Evolutionary conservation across 306 rosid genomes (phyloP).

Genomic region (Psophocarpus tetragonolobus): DNA sequence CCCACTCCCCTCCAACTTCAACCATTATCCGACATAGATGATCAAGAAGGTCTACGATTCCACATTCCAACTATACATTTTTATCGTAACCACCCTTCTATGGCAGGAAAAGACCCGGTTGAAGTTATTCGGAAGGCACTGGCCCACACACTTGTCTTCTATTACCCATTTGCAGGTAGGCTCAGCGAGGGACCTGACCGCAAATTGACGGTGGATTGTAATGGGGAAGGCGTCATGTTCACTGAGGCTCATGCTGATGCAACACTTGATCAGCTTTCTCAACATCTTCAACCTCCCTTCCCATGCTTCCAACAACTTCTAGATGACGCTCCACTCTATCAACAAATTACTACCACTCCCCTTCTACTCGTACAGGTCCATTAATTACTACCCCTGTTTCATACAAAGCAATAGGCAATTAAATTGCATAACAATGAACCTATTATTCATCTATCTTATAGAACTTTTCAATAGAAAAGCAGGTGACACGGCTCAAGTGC

Average conservation of each 20-base stretch:
- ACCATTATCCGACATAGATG: constrained; percentile 34
- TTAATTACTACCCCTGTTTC: too few species aligned
- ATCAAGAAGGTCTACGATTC: neutral
- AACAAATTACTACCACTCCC: constrained; percentile 1
- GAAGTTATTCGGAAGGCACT: constrained; percentile 19
- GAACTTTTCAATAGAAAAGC: too few species aligned
- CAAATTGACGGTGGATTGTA: constrained; percentile 47
- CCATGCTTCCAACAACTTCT: constrained; percentile 46
- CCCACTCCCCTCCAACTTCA: constrained; percentile 26
- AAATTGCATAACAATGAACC: too few species aligned
- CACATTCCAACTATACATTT: neutral
- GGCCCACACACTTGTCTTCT: constrained; percentile 19
- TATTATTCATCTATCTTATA: too few species aligned
- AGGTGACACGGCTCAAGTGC: constrained; percentile 40
- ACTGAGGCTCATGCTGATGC: constrained; percentile 51
- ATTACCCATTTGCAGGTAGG: constrained; percentile 34
- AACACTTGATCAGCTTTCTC: constrained; percentile 34
- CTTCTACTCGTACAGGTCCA: neutral
- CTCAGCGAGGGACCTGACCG: constrained; percentile 14
- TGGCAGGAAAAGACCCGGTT: constrained; percentile 15
- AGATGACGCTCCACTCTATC: constrained; percentile 40
- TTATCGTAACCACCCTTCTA: neutral
- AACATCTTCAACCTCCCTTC: constrained; percentile 42
- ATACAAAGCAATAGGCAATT: too few species aligned
- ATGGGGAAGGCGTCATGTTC: constrained; percentile 47